Conservation (phyloP, 2,329 filamentous ascomycete species). For the Botrytis byssoidea region DNA sequence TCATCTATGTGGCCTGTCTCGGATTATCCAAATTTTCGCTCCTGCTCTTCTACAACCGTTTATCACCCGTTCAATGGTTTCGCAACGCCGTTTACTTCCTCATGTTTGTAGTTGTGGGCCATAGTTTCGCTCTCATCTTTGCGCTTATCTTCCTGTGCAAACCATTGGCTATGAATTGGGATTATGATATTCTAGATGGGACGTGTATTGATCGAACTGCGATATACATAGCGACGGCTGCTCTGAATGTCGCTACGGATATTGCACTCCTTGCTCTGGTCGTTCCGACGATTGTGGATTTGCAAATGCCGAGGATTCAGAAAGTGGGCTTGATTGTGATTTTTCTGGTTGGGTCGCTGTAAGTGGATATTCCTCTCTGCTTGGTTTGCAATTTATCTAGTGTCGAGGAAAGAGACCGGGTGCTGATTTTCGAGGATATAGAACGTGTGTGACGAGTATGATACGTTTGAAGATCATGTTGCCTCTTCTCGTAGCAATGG, state of each 20-base stretch:
- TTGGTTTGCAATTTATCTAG: not conserved
- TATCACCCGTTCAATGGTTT: slow-evolving; percentile 12
- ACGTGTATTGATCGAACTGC: slow-evolving; percentile 8
- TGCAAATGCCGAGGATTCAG: slow-evolving; percentile 10
- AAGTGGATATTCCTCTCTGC: not conserved
- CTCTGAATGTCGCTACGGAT: slow-evolving; percentile 10
- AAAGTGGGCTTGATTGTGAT: slow-evolving; percentile 18
- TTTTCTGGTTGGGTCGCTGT: slow-evolving; percentile 14
- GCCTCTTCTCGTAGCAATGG: not conserved
- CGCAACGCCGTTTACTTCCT: slow-evolving; percentile 1
- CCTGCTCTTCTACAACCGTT: slow-evolving; percentile 12
- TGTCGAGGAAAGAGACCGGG: too few relatives aligned
- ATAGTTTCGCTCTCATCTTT: slow-evolving; percentile 12
- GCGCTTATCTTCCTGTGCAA: slow-evolving; percentile 5
- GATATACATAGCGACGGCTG: slow-evolving; percentile 8
- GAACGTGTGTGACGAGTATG: slow-evolving; percentile 11
- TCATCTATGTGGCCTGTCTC: slow-evolving; percentile 16
- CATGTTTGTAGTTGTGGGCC: slow-evolving; percentile 5
- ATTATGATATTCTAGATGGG: not conserved
- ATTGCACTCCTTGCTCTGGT: not conserved
- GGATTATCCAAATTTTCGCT: slow-evolving; percentile 16
- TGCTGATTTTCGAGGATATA: not conserved
- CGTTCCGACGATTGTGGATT: slow-evolving; percentile 5
- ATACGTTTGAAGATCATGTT: slow-evolving; percentile 3
- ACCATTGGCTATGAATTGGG: slow-evolving; percentile 8